Percentiles rank a stretch among this genome's conserved stretches.
These are phyloP conservation scores for Pseudogymnoascus sp. DNA, from an alignment of 2,329 filamentous ascomycete species.

Conservation along the genomic window DNA sequence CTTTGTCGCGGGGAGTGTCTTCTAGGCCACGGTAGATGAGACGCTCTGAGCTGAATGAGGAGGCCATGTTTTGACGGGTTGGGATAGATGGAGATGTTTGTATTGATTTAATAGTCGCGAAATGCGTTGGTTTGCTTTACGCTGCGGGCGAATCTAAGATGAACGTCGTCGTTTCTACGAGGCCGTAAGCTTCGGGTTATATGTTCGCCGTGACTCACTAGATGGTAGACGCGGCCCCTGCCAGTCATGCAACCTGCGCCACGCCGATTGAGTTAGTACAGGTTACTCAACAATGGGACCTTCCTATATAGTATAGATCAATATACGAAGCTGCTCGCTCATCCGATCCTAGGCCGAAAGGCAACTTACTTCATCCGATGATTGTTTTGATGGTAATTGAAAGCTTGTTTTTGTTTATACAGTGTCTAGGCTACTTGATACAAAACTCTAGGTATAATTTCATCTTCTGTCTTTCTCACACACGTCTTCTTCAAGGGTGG, in stretches of 20 bases:
- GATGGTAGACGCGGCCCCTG: not conserved
- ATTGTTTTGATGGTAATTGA: not conserved
- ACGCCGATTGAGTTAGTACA: not conserved
- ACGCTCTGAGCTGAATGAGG: constrained; percentile 30
- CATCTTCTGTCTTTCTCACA: not conserved
- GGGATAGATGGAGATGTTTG: not conserved
- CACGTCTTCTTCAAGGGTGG: not conserved
- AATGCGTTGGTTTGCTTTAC: not conserved
- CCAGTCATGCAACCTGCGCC: not conserved
- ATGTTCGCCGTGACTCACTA: not conserved
- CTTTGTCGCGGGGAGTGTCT: constrained; percentile 27
- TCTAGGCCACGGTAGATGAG: constrained; percentile 33
- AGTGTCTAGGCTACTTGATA: not conserved
- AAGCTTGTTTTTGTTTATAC: not conserved
- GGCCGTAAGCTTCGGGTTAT: not conserved
- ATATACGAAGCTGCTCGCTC: not conserved
- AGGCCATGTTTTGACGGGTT: not conserved
- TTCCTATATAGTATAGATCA: not conserved
- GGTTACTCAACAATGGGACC: too few species aligned
- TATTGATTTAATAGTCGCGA: not conserved
- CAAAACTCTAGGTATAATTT: not conserved
- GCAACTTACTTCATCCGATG: not conserved
- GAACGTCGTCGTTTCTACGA: not conserved
- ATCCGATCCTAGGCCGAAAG: not conserved
- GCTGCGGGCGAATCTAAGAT: not conserved